Evolutionary conservation across 1,284 basidiomycete genomes (phyloP), one percentile per base, ranked within the genome.

Genomic region (Hortiboletus rubellus): DNA sequence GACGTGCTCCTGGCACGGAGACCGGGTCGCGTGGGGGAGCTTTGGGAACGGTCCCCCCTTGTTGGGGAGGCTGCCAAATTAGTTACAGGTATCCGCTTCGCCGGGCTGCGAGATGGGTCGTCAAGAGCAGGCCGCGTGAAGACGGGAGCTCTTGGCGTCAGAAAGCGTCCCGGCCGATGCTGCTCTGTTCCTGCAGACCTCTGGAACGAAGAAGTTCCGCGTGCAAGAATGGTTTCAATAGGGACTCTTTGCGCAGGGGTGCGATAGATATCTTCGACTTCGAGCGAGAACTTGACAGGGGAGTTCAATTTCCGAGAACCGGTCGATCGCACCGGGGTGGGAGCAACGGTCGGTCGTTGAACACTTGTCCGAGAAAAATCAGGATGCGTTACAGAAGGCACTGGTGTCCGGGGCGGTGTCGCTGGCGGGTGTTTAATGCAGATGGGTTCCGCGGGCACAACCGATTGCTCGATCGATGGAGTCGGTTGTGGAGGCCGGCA

Each of bases 201-300:
- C 59, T 77, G 73, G 1, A 80, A 74, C 5, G 83, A 84, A 27
- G 80, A 65, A 52, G 76, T 77, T 7, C 82, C 82, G 42, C 78
- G 75, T 11, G 74, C 70, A 59, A 83, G 69, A 2, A 79, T 80
- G 59, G 82, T 72, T 34, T 77, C 71, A 7, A 87, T 77, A 10
- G 80, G 79, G 47, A 89, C 78, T 58, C 86, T 79, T 47, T 82
- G 80, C 6, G 86, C 85, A 42, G 86, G 86, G 5, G 85, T 84
- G 41, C 78, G 79, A 46, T 65, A 63, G 14, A 74, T 67, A 43
- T 80, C 76, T 44, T 77, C 70, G 7, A 71, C 60, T 24, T 65
- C 75, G 18, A 76, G 64, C 18, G 73, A 72, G 46, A 72, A 64
- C 54, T 76, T 77, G 44, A 62, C 62, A 11, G 76, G 73, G 9